Base-by-base conservation (phyloP, 169 alveolate species). In the Cryptosporidium felis region DNA sequence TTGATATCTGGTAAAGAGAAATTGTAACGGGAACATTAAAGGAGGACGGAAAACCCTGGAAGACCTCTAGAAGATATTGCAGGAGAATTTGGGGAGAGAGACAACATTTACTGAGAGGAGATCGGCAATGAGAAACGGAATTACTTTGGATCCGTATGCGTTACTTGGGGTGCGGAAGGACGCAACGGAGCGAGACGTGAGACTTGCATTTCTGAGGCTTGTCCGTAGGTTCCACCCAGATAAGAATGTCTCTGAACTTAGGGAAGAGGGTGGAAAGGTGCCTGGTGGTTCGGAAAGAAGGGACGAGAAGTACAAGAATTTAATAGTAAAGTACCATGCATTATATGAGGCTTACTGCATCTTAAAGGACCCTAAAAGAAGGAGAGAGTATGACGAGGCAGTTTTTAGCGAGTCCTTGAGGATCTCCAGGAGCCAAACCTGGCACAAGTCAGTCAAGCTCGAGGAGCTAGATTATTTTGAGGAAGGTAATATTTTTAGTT, bases 111-210 rank as follows among this genome's bases (percentile, higher is more conserved):
- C n/a, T n/a, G n/a, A n/a, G n/a, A n/a, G n/a, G n/a, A n/a, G n/a
- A n/a, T n/a, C n/a, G n/a, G n/a, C n/a, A n/a, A n/a, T n/a, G n/a
- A 56, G n/a, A 30, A 3, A 23, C 23, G 42, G 32, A 28, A 28
- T 28, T 6, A 1, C 44, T 10, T 56, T 30, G 46, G 65, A 74
- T 56, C 66, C 63, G 12, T 74, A 74, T 58, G 4, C 67, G 18
- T 32, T 74, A 12, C 46, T 74, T 21, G 85, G 85, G 16, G 49
- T 74, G 32, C 10, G 10, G n/a, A 53, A 14, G 26, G 67, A 74
- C 56, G 85, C 85, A 36, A 47, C 66, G n/a, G 85, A 74, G 34
- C 60, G 85, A 1, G 85, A 74, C 21, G 56, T 74, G 5, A 49
- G 85, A 36, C 67, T 74, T 40, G 74, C 85, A 16, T 74, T 74